Conservation (phyloP, 2,329 filamentous ascomycete genomes). For the Ophiostoma sp. region DNA sequence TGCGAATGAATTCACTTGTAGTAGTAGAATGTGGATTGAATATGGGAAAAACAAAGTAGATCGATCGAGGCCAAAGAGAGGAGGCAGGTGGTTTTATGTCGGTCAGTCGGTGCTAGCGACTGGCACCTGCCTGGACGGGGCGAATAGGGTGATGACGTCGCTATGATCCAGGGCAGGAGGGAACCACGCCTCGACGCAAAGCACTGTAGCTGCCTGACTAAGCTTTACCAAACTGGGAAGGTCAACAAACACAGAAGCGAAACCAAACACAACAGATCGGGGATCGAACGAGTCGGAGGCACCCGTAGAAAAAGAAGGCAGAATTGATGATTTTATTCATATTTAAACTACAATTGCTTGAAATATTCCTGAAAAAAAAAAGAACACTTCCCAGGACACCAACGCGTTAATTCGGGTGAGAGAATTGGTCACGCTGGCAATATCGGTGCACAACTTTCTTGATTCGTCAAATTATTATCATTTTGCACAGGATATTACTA, state of each 20-base stretch:
- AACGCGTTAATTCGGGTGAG: background rate
- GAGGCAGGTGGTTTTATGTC: conserved; percentile 4
- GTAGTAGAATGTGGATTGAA: background rate
- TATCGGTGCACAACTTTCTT: background rate
- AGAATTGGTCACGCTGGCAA: background rate
- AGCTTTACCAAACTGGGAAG: background rate
- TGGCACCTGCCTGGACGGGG: conserved; percentile 16
- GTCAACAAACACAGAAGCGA: background rate
- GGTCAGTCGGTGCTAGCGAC: background rate
- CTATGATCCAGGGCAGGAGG: background rate
- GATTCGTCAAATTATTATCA: background rate
- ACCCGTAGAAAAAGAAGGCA: background rate
- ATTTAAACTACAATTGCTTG: background rate
- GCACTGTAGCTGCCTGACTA: background rate
- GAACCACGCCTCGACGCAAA: background rate
- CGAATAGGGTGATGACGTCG: background rate
- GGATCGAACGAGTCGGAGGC: background rate
- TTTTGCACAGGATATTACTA: background rate
- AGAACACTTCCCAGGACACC: background rate
- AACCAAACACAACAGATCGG: background rate
- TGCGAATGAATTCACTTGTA: background rate
- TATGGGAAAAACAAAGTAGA: background rate
- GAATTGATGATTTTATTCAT: background rate
- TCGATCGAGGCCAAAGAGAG: background rate
- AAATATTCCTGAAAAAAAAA: background rate